Evolutionary conservation across 163 green algal species (phyloP), one percentile per base, ranked within the genome.

Genomic region (Smithsoniella earleae): DNA sequence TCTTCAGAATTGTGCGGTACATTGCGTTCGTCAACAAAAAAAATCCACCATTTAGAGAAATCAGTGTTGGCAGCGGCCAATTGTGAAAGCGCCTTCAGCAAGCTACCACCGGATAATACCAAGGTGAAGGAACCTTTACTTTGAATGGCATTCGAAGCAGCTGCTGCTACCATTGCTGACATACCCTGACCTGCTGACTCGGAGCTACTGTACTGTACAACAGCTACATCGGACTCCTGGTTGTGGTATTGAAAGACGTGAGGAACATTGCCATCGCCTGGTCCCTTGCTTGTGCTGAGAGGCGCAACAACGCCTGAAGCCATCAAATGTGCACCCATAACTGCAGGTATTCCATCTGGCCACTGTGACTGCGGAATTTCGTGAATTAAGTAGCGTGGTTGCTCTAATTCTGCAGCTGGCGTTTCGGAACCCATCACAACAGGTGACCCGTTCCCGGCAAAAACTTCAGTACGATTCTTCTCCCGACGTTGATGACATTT

Each of bases 311-410:
- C 64, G 28, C 79, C 87, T 49, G 82, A 91, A 8, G 83, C 75
- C 91, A 97, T 96, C 0, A 92, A 80, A 77, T 97, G 91, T 18
- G 86, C 89, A 28, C 91, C 91, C 91, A 96, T 96, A 36, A 94
- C 91, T 10, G 90, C 81, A 8, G 91, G 91, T 27, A 97, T 87
- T 25, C 91, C 91, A 33, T 84, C 79, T 1, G 74, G 27, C 85
- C 87, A 90, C 73, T 69, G 58, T 33, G 58, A 69, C 58, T 69
- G 58, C 10, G 58, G 78, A 76, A 69, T 49, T 27, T 52, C 38
- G 58, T 36, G 58, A 27, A 46, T 45, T 49, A 55, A 37, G n/a
- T 77, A 76, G 34, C 69, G 34, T 16, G 38, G 64, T 25, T 74
- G n/a, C n/a, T n/a, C n/a, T n/a, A n/a, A n/a, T n/a, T n/a, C n/a